Base-by-base conservation (phyloP, 331 rosid species). In the Dryas integrifolia region DNA sequence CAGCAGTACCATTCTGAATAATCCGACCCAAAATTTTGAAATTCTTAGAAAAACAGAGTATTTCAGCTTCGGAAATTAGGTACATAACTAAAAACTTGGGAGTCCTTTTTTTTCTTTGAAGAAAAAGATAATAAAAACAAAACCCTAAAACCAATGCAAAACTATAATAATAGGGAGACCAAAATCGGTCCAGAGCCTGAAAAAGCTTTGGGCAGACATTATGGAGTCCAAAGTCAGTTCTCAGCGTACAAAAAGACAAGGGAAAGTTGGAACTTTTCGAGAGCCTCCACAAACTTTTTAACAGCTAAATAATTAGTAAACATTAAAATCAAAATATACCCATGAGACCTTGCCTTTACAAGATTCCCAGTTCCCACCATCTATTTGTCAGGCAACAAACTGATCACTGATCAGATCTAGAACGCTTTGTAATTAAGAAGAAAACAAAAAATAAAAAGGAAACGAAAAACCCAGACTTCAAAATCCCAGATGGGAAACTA, bases 321-420 rank as follows among this genome's bases (percentile, higher is more conserved):
- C 68, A 21, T 74, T 76, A 52, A 73, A 81, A 74, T 65, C 14
- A 79, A 75, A 30, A 76, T 45, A 44, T 63, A 30, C 64, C 55
- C 21, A 72, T 13, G 58, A 76, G 67, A 16, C 63, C 45, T 61
- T 63, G 73, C 61, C 35, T 70, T 47, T 60, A 72, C 69, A 47
- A 80, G 79, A 84, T 67, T 73, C 76, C 39, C 58, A 58, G 39
- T 70, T 44, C 65, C 84, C 69, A 74, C 86, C 80, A 59, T 75
- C 65, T 6, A 56, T 80, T 81, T 89, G 96, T 85, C 91, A 72
- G 70, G 72, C 84, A 76, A 86, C 77, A 74, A 80, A 68, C 79
- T 65, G 83, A 78, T 73, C 79, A 68, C 79, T 65, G 83, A 78
- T 73, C 84, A 76, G 92, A 92, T 85, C 89, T 75, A 82, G 35